Base-by-base conservation (phyloP, 2,329 filamentous ascomycete genomes). In the Bimuria novae-zelandiae region DNA sequence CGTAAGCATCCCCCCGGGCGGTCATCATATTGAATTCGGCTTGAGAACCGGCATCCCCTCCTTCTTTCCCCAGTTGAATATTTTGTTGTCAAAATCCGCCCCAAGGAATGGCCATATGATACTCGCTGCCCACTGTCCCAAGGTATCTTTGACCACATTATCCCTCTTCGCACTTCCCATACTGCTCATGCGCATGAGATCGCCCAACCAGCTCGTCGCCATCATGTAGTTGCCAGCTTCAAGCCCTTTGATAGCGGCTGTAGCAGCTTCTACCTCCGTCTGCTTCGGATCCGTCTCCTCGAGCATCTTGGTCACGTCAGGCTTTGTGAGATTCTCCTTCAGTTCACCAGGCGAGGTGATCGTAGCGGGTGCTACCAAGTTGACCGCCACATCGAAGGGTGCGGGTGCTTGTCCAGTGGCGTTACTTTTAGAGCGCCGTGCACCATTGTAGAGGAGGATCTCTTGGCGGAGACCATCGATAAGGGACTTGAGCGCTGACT, bases 401-500 rank as follows among this genome's bases (percentile, higher is more conserved):
- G 80, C 79, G 1, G 68, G 78, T 2, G 74, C 65, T 30, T 75
- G 74, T 3, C 51, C 54, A 0, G 61, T 60, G 6, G 45, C 42
- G 12, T 47, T 51, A 3, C 47, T 63, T 30, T 63, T 62, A n/a
- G 64, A 69, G 11, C 71, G 71, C 8, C 80, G 76, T 17, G 82
- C 79, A 37, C 83, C 88, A 39, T 92, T 92, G 78, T 97, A 99
- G 46, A 97, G 79, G 64, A 91, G 80, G 37, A 95, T 78, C 76
- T 99, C 94, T 68, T 93, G 90, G 19, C 85, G 85, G 44, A 99
- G 79, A 0, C 87, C 88, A 70, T 99, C 94, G 49, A 89, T 89
- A 12, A 99, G 80, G 14, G 86, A 88, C 52, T 91, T 86, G 61
- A 99, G 80, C 1, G 94, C 94, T 49, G 87, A 87, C 77, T 99